Evolutionary conservation across 2,329 filamentous ascomycete genomes (phyloP).

Genomic region (Myriangium duriaei): DNA sequence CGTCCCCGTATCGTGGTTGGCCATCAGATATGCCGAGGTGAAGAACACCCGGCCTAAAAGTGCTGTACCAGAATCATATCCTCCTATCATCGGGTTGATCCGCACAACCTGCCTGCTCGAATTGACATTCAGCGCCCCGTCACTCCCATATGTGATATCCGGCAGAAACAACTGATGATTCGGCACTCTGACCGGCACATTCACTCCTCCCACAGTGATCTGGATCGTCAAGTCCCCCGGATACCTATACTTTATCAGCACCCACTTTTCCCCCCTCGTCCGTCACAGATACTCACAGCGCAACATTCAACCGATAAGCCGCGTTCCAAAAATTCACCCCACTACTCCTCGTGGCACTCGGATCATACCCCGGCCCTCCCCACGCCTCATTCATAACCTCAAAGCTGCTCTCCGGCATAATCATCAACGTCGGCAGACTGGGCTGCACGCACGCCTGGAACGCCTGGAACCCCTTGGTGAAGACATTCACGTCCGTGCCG

Average conservation of each 20-base stretch:
- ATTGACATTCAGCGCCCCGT: conserved; percentile 1
- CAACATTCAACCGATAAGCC: too few species aligned
- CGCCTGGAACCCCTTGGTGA: neutral
- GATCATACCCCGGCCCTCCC: too few species aligned
- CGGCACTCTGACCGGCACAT: neutral
- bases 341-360: too few species aligned
- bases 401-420: too few species aligned
- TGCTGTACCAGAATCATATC: neutral
- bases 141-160: neutral
- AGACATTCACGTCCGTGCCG: neutral
- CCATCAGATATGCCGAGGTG: conserved; percentile 2
- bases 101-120: conserved; percentile 1
- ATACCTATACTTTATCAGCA: too few species aligned
- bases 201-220: neutral
- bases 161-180: conserved; percentile 2
- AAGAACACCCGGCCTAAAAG: conserved; percentile 1
- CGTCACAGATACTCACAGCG: too few species aligned
- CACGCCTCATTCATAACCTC: too few species aligned
- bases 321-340: too few species aligned
- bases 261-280: too few species aligned
- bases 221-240: conserved; percentile 1
- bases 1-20: conserved; percentile 1
- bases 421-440: neutral
- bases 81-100: neutral
- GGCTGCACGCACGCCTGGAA: conserved; percentile 4